Base-by-base conservation (phyloP, 768 basidiomycete species). In the Royoungia palumana region DNA sequence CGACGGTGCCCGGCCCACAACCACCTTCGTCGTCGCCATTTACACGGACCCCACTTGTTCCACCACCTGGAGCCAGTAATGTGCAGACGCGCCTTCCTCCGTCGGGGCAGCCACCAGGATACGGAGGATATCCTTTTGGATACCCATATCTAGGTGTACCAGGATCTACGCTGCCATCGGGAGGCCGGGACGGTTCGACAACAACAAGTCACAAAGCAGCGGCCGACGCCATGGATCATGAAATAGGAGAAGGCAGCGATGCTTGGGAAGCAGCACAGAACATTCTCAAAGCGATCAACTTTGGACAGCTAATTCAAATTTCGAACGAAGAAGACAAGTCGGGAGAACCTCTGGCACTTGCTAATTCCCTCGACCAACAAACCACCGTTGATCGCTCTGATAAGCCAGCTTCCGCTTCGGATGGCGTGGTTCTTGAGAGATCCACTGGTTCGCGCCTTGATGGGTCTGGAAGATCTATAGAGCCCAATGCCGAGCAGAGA, bases 261-360 rank as follows among this genome's bases (percentile, higher is more conserved):
- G 83, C 84, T 12, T 88, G 85, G 76, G 81, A 86, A 60, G 86
- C 87, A 1, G 87, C 87, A 8, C 84, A 88, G 58, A 84, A 79
- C 53, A 89, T 89, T 40, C 72, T 89, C 45, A 80, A 83, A 57
- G 86, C 85, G 4, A 86, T 89, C 68, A 86, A 87, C 62, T 86
- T 87, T 58, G 81, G 79, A 5, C 71, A 69, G 19, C 64, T 85
- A 22, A 65, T 79, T 24, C 72, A 77, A 51, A 61, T 63, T 16
- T 51, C 77, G 16, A 63, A 40, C 46, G 62, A 69, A 25, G 60
- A 62, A 1, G 48, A 66, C 41, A 47, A 21, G 27, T 42, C 46
- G 25, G 57, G 55, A 35, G 60, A 54, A 22, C 11, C 51, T 8
- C 39, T 53, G 25, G 40, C 44, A 17, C 47, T 50, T 36, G 28